Evolutionary conservation across 768 basidiomycete species (phyloP).

Genomic region (Naematelia aurantialba): DNA sequence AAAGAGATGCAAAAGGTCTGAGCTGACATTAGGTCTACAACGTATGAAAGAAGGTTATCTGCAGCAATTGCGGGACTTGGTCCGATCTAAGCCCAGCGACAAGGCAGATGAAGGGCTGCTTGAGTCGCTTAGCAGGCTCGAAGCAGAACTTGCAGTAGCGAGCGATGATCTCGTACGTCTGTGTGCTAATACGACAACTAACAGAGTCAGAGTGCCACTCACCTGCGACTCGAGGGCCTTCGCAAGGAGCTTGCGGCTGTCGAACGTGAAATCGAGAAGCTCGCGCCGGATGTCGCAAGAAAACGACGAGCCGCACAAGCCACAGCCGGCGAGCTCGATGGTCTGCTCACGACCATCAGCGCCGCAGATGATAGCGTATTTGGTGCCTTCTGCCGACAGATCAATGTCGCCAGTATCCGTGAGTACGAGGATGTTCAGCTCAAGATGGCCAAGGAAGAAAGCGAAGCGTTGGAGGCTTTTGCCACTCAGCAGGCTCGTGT

Average conservation of each 20-base stretch:
- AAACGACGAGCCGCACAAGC: slow-evolving; percentile 57
- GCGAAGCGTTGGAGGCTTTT: slow-evolving; percentile 73
- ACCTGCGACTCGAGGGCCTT: slow-evolving; percentile 69
- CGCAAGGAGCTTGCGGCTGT: slow-evolving; percentile 80
- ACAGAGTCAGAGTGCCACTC: slow-evolving; percentile 63
- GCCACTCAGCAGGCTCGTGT: slow-evolving; percentile 82
- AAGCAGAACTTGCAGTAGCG: slow-evolving; percentile 68
- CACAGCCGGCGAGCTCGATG: slow-evolving; percentile 59
- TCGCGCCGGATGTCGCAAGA: slow-evolving; percentile 30
- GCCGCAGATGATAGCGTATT: slow-evolving; percentile 78
- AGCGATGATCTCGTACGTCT: slow-evolving; percentile 75
- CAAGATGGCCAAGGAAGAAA: slow-evolving; percentile 81
- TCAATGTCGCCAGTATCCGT: slow-evolving; percentile 74
- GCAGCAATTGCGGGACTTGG: slow-evolving; percentile 74
- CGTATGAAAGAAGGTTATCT: slow-evolving; percentile 53
- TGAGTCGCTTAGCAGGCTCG: slow-evolving; percentile 71
- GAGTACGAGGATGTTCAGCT: slow-evolving; percentile 92
- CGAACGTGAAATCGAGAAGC: slow-evolving; percentile 31
- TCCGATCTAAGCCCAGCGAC: slow-evolving; percentile 73
- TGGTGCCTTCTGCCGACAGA: slow-evolving; percentile 68
- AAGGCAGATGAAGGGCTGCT: slow-evolving; percentile 77
- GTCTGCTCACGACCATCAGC: slow-evolving; percentile 61
- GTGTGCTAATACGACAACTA: background rate
- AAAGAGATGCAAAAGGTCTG: slow-evolving; percentile 11
- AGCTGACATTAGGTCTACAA: slow-evolving; percentile 17